These are phyloP conservation scores for Lenzites betulinus DNA, from an alignment of 768 basidiomycete species.

Conservation along the genomic window DNA sequence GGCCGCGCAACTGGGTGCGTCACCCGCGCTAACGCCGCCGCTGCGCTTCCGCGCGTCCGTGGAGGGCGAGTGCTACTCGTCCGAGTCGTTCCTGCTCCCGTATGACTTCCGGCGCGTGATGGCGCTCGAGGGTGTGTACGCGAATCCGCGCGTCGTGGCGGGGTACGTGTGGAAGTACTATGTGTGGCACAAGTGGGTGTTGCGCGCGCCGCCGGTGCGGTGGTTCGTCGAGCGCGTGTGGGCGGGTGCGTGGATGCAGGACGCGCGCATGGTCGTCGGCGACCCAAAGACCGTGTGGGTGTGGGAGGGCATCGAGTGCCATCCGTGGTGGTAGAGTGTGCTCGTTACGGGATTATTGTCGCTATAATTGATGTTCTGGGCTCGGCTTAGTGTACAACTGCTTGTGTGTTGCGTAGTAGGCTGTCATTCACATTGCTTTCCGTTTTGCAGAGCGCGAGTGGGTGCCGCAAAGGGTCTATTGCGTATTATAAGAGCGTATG, in stretches of 20 bases:
- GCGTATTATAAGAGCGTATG: conserved; percentile 9
- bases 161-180: conserved; percentile 38
- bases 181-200: conserved; percentile 31
- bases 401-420: background rate
- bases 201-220: conserved; percentile 40
- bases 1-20: conserved; percentile 16
- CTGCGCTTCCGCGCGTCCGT: conserved; percentile 35
- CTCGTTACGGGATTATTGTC: background rate
- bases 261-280: conserved; percentile 40
- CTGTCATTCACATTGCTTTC: too few relatives aligned
- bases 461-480: too few relatives aligned
- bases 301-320: conserved; percentile 42
- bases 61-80: conserved; percentile 37
- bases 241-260: conserved; percentile 41
- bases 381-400: background rate
- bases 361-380: background rate
- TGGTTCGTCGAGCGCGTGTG: conserved; percentile 45
- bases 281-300: conserved; percentile 32
- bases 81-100: conserved; percentile 44
- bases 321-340: conserved; percentile 35
- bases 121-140: conserved; percentile 38
- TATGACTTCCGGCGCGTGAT: conserved; percentile 46
- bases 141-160: conserved; percentile 43
- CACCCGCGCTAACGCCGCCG: conserved; percentile 36
- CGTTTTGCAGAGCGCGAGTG: too few relatives aligned